These are phyloP conservation scores for Leptographium galeiforme DNA, from an alignment of 2,329 filamentous ascomycete genomes.

Conservation along the genomic window DNA sequence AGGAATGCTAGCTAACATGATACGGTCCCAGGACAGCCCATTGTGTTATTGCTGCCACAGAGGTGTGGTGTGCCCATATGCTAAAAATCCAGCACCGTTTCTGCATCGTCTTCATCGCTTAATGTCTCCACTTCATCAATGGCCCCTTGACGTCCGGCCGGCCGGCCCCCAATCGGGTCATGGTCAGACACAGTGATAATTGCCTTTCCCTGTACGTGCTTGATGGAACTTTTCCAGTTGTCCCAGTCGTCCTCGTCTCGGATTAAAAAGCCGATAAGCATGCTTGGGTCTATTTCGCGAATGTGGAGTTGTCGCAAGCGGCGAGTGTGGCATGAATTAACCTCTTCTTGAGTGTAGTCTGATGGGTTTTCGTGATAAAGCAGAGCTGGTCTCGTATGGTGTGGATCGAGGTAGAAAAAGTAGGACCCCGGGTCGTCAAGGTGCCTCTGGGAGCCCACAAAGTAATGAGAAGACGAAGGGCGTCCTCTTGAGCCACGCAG, in stretches of 20 bases:
- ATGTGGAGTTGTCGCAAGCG: constrained; percentile 72
- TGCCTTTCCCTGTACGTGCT: constrained; percentile 63
- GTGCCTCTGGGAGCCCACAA: constrained; percentile 35
- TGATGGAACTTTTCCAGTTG: constrained; percentile 65
- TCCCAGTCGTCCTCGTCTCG: constrained; percentile 70
- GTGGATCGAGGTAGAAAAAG: constrained; percentile 92
- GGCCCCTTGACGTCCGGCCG: constrained; percentile 52
- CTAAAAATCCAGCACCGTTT: constrained; percentile 21
- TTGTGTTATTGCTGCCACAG: not conserved
- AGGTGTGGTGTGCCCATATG: too few relatives aligned
- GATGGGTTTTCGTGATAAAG: constrained; percentile 44
- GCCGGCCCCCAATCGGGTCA: constrained; percentile 44
- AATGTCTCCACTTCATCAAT: constrained; percentile 84
- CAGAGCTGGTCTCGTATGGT: constrained; percentile 66
- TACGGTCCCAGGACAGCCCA: not conserved
- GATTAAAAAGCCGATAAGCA: constrained; percentile 91
- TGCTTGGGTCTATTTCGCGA: constrained; percentile 92
- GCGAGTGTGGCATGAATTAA: constrained; percentile 76
- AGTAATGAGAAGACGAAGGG: constrained; percentile 69
- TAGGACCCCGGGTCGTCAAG: constrained; percentile 41
- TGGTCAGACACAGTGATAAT: constrained; percentile 73
- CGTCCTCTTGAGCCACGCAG: constrained; percentile 49
- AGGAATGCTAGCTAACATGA: not conserved
- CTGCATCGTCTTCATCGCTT: constrained; percentile 53
- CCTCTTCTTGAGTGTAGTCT: constrained; percentile 56